phyloP scores from a whole-genome alignment of 257 asterid species.

The Knoxia roxburghii region DNA sequence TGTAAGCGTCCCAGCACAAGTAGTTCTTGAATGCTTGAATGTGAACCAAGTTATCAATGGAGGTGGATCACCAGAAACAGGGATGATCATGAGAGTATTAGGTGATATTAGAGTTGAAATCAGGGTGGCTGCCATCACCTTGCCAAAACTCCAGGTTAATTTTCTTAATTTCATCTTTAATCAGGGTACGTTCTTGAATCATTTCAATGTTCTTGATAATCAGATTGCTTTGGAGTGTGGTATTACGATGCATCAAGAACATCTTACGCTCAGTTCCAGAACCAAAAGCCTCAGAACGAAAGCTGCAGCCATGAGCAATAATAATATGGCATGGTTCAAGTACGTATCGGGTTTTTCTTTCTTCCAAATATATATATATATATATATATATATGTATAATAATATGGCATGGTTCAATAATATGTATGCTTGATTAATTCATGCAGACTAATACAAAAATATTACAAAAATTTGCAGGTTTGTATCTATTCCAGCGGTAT shows the following conservation, averaged over 20 bases:
- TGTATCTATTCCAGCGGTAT: conserved; percentile 43
- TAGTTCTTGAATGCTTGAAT: conserved; percentile 33
- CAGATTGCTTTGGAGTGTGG: conserved; percentile 64
- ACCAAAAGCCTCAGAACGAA: conserved; percentile 19
- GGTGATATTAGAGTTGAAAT: conserved; percentile 51
- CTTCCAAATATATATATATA: no score
- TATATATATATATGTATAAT: no score
- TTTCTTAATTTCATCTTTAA: no score
- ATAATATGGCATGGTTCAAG: conserved; percentile 26
- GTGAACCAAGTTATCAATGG: conserved; percentile 30
- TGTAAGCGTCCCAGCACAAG: conserved; percentile 34
- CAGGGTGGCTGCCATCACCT: conserved; percentile 28
- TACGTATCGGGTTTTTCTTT: no score
- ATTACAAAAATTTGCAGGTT: no score
- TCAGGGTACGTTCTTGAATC: no score
- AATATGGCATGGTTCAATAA: no score
- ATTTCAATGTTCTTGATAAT: no score
- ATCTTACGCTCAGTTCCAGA: conserved; percentile 27
- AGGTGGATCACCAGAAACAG: conserved; percentile 8
- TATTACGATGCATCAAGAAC: conserved; percentile 28
- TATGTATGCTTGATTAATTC: no score
- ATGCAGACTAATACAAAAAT: no score
- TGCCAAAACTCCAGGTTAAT: conserved; percentile 46
- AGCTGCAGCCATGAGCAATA: conserved; percentile 20
- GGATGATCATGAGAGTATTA: conserved; percentile 25